These are phyloP conservation scores for Phylloboletellus chloephorus DNA, from an alignment of 1,284 basidiomycete species.

Conservation along the genomic window DNA sequence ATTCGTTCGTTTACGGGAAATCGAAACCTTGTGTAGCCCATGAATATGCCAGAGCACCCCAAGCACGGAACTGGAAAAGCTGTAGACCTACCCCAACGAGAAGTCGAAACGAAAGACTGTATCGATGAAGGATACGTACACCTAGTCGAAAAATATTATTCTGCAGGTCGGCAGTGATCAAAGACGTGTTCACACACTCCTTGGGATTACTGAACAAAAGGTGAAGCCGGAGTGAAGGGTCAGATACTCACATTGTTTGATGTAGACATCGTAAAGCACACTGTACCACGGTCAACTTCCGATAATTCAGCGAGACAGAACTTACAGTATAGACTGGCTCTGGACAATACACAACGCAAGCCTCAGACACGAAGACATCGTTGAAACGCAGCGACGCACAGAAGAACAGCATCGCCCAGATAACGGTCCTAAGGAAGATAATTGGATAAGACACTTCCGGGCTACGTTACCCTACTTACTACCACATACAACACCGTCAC, in stretches of 20 bases:
- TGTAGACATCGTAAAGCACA: constrained; percentile 18
- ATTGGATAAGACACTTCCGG: constrained; percentile 4
- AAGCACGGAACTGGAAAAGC: constrained; percentile 30
- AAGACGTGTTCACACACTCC: constrained; percentile 20
- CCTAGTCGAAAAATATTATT: constrained; percentile 8
- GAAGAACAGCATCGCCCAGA: constrained; percentile 27
- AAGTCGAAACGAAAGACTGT: background rate
- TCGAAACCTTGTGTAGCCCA: constrained; percentile 31
- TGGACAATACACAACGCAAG: constrained; percentile 3
- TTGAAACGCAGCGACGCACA: constrained; percentile 18
- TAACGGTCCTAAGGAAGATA: constrained; percentile 26
- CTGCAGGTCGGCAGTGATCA: constrained; percentile 1
- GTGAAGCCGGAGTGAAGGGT: background rate
- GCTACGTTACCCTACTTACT: constrained; percentile 14
- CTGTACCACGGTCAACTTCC: constrained; percentile 10
- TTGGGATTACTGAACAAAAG: constrained; percentile 12
- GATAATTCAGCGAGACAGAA: background rate
- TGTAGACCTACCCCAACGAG: constrained; percentile 19
- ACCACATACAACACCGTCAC: constrained; percentile 24
- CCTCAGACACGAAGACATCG: constrained; percentile 6
- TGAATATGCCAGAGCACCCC: constrained; percentile 30
- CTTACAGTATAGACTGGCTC: constrained; percentile 21
- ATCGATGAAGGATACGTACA: constrained; percentile 14
- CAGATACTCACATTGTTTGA: constrained; percentile 20
- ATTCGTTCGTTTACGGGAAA: background rate